phyloP scores from a whole-genome alignment of 768 basidiomycete species.

The Tubosaeta sp. region DNA sequence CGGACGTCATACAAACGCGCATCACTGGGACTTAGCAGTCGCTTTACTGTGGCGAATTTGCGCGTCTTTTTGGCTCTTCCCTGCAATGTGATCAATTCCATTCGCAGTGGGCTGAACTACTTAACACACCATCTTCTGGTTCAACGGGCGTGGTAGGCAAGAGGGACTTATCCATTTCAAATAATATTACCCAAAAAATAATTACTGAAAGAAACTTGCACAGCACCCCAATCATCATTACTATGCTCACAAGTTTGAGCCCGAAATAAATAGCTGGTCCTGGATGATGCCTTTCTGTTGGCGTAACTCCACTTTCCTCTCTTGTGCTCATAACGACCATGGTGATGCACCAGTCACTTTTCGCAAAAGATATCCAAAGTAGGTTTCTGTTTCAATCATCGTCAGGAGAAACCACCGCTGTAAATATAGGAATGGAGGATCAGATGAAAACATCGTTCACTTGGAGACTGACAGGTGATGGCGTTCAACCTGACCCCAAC shows the following conservation, averaged over 20 bases:
- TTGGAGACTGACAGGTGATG: no score
- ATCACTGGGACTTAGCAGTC: constrained; percentile 90
- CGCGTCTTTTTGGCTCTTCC: constrained; percentile 90
- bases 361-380: no score
- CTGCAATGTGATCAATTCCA: constrained; percentile 35
- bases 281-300: background rate
- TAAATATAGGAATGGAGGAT: no score
- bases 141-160: background rate
- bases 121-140: constrained; percentile 17
- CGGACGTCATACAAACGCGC: constrained; percentile 71
- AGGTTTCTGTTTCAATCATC: no score
- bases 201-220: background rate
- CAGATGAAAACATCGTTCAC: no score
- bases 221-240: background rate
- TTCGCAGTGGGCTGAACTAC: background rate
- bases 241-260: background rate
- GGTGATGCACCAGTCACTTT: no score
- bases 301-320: background rate
- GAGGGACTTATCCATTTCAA: background rate
- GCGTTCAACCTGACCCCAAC: no score
- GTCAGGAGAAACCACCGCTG: no score
- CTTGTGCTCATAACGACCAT: background rate
- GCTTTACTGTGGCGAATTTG: constrained; percentile 93
- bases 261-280: background rate
- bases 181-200: background rate